Evolutionary conservation across 768 basidiomycete genomes (phyloP).

Genomic region (Hygrocybe punicea): DNA sequence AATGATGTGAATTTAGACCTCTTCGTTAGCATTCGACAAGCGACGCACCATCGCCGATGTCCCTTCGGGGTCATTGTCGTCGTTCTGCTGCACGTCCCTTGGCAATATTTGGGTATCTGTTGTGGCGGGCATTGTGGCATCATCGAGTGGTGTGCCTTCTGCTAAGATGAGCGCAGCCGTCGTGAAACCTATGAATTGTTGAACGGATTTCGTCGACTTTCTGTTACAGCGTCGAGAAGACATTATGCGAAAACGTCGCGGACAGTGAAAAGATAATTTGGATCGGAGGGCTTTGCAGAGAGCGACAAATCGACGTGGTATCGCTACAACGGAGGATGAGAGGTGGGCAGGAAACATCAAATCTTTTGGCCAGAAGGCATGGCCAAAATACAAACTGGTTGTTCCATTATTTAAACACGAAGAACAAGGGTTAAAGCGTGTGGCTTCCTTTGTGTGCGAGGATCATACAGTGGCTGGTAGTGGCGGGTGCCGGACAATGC

Average conservation of each 20-base stretch:
- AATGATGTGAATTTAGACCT: too few relatives aligned
- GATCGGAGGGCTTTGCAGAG: neutral
- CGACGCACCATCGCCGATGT: too few relatives aligned
- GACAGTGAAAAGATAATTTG: neutral
- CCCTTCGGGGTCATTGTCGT: too few relatives aligned
- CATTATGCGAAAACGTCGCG: neutral
- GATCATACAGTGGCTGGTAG: too few relatives aligned
- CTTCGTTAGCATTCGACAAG: too few relatives aligned
- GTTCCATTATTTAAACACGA: neutral
- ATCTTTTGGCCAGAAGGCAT: neutral
- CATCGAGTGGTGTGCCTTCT: neutral
- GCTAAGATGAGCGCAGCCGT: neutral
- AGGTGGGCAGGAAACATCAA: neutral
- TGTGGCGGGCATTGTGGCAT: neutral
- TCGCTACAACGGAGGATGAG: neutral
- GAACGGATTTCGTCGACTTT: neutral
- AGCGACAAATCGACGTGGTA: neutral
- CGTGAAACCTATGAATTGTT: neutral
- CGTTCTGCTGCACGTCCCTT: too few relatives aligned
- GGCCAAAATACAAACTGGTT: neutral
- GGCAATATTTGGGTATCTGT: neutral
- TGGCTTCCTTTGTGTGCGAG: too few relatives aligned
- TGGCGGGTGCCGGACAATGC: too few relatives aligned
- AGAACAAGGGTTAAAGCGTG: too few relatives aligned
- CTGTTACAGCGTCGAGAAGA: neutral